These are phyloP conservation scores for Ajuga chamaepitys DNA, from an alignment of 257 asterid species.

Conservation along the genomic window DNA sequence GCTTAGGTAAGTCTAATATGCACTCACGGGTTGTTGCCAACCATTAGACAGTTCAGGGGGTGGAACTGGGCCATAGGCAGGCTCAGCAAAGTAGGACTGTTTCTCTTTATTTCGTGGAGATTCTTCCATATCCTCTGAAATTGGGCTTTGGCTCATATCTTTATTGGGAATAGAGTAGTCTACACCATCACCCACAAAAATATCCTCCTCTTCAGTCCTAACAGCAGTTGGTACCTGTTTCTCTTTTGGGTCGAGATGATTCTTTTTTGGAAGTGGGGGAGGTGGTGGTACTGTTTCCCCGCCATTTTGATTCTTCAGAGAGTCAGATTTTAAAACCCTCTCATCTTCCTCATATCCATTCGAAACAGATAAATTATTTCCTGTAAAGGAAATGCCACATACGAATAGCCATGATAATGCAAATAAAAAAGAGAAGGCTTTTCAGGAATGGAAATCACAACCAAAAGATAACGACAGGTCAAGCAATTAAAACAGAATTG, in stretches of 20 bases:
- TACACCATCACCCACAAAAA: constrained; percentile 88
- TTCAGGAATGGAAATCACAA: neutral
- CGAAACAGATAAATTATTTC: constrained; percentile 34
- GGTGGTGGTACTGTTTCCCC: constrained; percentile 67
- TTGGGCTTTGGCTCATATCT: constrained; percentile 92
- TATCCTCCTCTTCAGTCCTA: constrained; percentile 79
- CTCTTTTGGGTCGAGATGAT: constrained; percentile 44
- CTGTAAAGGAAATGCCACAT: constrained; percentile 30
- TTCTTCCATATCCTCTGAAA: constrained; percentile 98
- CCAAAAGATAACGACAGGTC: neutral
- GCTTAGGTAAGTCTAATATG: constrained; percentile 1
- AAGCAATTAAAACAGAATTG: neutral
- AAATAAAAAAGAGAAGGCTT: neutral
- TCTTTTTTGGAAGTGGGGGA: constrained; percentile 65
- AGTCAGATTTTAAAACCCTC: constrained; percentile 41
- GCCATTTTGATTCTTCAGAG: constrained; percentile 40
- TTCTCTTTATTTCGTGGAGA: constrained; percentile 91
- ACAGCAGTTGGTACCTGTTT: constrained; percentile 40
- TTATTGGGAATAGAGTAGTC: constrained; percentile 74
- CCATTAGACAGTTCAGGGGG: constrained; percentile 75
- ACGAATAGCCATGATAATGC: neutral
- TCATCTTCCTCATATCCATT: constrained; percentile 58
- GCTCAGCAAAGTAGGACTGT: constrained; percentile 57
- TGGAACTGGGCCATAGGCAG: constrained; percentile 89
- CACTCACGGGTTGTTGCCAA: constrained; percentile 77